phyloP scores from a whole-genome alignment of 2,329 filamentous ascomycete genomes.

The Cladophialophora chaetospira region DNA sequence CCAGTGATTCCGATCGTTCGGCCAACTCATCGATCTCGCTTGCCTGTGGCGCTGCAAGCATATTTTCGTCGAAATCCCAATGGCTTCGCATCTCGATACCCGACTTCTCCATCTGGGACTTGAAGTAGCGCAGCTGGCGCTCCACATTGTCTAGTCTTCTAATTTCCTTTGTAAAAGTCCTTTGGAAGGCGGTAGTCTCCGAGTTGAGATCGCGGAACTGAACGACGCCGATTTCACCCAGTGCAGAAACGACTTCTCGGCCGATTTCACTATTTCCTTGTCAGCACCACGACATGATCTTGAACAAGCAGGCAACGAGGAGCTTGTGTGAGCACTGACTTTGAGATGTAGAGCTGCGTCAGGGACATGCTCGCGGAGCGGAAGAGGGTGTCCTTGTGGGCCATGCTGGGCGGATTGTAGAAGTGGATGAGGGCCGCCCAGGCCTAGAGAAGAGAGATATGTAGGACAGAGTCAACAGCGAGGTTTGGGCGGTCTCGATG shows the following conservation, averaged over 20 bases:
- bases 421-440: slow-evolving; percentile 30
- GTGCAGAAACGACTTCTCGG: slow-evolving; percentile 91
- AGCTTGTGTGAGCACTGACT: too few relatives aligned
- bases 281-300: too few relatives aligned
- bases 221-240: slow-evolving; percentile 93
- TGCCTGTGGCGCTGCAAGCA: slow-evolving; percentile 82
- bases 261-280: too few relatives aligned
- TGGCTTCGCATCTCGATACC: slow-evolving; percentile 83
- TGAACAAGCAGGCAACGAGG: too few relatives aligned
- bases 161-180: slow-evolving; percentile 97
- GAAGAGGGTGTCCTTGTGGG: slow-evolving; percentile 87
- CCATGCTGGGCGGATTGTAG: slow-evolving; percentile 50
- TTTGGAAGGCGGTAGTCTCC: slow-evolving; percentile 89
- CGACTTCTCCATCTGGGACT: slow-evolving; percentile 91
- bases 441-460: slow-evolving; percentile 14
- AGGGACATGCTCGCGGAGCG: slow-evolving; percentile 99
- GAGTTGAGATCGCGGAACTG: slow-evolving; percentile 98
- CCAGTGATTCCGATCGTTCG: slow-evolving; percentile 87
- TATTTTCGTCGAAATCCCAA: slow-evolving; percentile 78
- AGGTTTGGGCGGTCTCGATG: slow-evolving; percentile 18
- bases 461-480: slow-evolving; percentile 1
- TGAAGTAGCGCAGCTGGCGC: slow-evolving; percentile 94
- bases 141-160: slow-evolving; percentile 97
- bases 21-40: slow-evolving; percentile 95
- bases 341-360: slow-evolving; percentile 99